Conservation (phyloP, 2,329 filamentous ascomycete species). For the Ophiostoma himal-ulmi region DNA sequence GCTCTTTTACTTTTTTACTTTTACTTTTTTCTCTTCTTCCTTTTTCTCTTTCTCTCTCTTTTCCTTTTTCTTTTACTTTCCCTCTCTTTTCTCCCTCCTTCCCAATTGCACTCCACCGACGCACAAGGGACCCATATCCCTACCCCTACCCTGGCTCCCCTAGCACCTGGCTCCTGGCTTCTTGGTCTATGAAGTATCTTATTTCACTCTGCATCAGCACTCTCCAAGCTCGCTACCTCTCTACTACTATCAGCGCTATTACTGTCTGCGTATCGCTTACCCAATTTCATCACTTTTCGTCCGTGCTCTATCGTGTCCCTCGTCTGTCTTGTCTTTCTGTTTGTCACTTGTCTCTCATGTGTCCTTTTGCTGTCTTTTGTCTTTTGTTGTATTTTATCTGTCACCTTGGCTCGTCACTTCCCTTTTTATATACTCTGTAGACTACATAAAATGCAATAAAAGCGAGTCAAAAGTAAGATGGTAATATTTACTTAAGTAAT, state of each 20-base stretch:
- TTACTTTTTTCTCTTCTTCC: no score
- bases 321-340: neutral
- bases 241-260: neutral
- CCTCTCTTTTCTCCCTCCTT: slow-evolving; percentile 1
- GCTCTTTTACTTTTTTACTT: no score
- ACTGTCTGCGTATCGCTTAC: neutral
- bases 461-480: no score
- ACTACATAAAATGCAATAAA: no score
- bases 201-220: neutral
- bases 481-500: no score
- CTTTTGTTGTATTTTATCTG: no score
- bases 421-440: no score
- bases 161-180: neutral
- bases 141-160: neutral
- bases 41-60: no score
- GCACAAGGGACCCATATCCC: neutral
- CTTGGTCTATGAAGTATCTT: neutral
- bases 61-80: neutral
- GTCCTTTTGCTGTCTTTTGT: neutral
- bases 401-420: neutral
- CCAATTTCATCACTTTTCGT: slow-evolving; percentile 10
- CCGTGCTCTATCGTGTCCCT: neutral
- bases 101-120: slow-evolving; percentile 5
- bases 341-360: neutral
- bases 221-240: neutral